Evolutionary conservation across 306 rosid genomes (phyloP).

Genomic region (Albizia julibrissin): DNA sequence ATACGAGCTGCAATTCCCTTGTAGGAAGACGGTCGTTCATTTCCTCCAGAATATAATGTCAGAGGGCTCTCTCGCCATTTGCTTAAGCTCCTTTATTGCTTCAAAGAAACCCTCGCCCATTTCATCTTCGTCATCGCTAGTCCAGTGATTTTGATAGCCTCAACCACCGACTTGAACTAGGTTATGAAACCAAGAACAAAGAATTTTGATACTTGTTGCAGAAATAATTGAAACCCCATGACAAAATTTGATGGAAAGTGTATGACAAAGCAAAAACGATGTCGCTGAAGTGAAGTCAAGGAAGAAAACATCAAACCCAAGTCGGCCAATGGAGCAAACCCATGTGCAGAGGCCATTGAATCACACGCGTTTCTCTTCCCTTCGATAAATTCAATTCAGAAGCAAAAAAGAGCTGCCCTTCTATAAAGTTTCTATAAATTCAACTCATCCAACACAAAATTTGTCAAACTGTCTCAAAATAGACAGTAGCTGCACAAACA

Average conservation of each 20-base stretch:
- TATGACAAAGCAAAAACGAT: conserved; percentile 28
- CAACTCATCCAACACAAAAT: conserved; percentile 16
- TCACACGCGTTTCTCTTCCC: background rate
- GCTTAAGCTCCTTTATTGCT: conserved; percentile 92
- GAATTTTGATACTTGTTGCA: conserved; percentile 39
- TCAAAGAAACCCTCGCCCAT: conserved; percentile 88
- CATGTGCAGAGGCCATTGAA: conserved; percentile 67
- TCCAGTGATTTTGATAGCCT: conserved; percentile 60
- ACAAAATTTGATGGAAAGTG: conserved; percentile 35
- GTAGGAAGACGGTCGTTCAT: conserved; percentile 94
- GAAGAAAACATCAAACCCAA: conserved; percentile 48
- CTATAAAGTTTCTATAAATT: conserved; percentile 26
- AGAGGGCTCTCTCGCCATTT: conserved; percentile 88
- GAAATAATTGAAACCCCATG: conserved; percentile 40
- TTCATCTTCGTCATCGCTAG: no score
- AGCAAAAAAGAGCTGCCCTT: conserved; percentile 11
- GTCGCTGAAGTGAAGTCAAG: conserved; percentile 37
- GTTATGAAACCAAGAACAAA: conserved; percentile 29
- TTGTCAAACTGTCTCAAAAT: conserved; percentile 23
- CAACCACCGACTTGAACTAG: conserved; percentile 46
- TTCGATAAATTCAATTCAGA: conserved; percentile 29
- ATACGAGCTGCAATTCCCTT: conserved; percentile 74
- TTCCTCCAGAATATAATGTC: conserved; percentile 84
- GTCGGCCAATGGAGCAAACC: conserved; percentile 50
- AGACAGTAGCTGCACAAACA: background rate